Conservation (phyloP, 2,329 filamentous ascomycete genomes). For the Exophiala lecanii-corni region DNA sequence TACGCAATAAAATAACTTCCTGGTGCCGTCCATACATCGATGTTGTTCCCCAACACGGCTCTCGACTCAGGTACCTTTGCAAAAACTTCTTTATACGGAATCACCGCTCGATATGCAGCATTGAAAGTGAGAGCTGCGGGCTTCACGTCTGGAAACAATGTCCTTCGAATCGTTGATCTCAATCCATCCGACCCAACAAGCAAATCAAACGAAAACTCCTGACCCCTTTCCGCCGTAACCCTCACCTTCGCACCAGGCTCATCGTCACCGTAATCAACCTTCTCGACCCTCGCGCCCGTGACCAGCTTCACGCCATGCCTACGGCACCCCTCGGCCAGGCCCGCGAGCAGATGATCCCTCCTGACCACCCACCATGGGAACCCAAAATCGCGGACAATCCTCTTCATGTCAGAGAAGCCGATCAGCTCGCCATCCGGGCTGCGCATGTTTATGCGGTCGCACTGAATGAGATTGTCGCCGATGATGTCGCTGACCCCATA, state of each 20-base stretch:
- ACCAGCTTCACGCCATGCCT: constrained; percentile 36
- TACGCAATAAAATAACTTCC: constrained; percentile 24
- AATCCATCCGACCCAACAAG: constrained; percentile 42
- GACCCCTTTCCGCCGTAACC: constrained; percentile 24
- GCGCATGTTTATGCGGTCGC: constrained; percentile 36
- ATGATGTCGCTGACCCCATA: constrained; percentile 39
- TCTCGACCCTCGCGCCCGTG: constrained; percentile 38
- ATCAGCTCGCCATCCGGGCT: constrained; percentile 22
- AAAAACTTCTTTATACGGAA: constrained; percentile 40
- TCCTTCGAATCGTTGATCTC: constrained; percentile 36
- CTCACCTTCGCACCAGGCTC: constrained; percentile 5
- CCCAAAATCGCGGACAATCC: constrained; percentile 10
- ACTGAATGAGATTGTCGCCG: constrained; percentile 37
- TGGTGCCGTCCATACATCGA: constrained; percentile 23
- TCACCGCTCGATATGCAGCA: constrained; percentile 44
- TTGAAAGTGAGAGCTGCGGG: constrained; percentile 39
- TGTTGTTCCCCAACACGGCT: constrained; percentile 18
- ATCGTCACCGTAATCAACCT: constrained; percentile 26
- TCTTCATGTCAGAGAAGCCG: constrained; percentile 7
- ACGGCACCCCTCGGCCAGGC: constrained; percentile 38
- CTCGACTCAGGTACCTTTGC: constrained; percentile 21
- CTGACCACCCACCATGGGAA: constrained; percentile 37
- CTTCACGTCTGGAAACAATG: constrained; percentile 40
- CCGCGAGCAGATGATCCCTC: constrained; percentile 44
- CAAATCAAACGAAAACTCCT: constrained; percentile 33